Base-by-base conservation (phyloP, 73 alveolate genomes). In the Effrenium voratum region DNA sequence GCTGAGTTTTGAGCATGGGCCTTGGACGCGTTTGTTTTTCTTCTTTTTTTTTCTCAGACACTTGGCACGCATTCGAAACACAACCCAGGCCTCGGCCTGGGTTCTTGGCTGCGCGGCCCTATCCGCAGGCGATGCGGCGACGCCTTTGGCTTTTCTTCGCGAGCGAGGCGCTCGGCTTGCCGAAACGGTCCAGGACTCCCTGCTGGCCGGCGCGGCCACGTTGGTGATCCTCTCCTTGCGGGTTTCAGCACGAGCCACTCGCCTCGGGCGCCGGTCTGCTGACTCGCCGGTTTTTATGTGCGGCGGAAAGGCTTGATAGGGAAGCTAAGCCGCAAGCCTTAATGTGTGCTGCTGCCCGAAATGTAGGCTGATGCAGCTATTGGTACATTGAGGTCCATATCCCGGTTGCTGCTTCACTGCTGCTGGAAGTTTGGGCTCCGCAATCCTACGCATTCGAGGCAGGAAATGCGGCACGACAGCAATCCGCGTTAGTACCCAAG, bases 381-480 rank as follows among this genome's bases (percentile, higher is more conserved):
- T 52, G 63, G 26, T 19, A 8, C 63, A 12, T 52, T 52, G 40
- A 76, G 87, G 87, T 76, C 2, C 59, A 40, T 38, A 13, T 76
- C 59, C 28, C 28, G 40, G 87, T 26, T 24, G 44, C 47, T 43
- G 52, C 87, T 4, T 41, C 87, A 6, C 40, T 83, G 34, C 50
- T 84, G 43, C 34, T 84, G 93, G 93, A 84, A 43, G 66, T 84
- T 59, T 38, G 63, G 93, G 93, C 93, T 44, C 93, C 93, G 41
- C 80, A 16, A 44, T 84, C 93, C n/a, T 84, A 55, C 44, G 30
- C 49, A 6, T 57, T 84, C 15, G 80, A 84, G 93, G 93, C 66
- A 16, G n/a, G n/a, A 30, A 47, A 6, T 63, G 26, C 63, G 8
- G 8, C 63, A 19, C 63, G 8, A 52, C 26, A 52, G 63, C n/a